These are phyloP conservation scores for Pleurotus ostreatus DNA, from an alignment of 768 basidiomycete species.

Conservation along the genomic window DNA sequence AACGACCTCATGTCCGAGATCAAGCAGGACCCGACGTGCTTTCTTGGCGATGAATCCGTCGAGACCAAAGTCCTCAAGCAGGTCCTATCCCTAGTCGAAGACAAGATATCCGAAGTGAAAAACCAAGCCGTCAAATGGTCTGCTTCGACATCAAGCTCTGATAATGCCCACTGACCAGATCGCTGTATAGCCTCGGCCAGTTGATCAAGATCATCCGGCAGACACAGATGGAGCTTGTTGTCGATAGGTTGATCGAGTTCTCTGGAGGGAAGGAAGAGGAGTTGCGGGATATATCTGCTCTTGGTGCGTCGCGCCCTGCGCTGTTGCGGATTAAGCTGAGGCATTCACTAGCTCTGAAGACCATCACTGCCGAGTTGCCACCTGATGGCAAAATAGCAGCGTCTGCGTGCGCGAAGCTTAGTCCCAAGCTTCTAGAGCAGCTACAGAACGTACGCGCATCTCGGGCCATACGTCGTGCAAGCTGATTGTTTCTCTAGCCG, in stretches of 20 bases:
- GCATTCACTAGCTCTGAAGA: constrained; percentile 72
- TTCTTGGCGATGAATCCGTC: constrained; percentile 78
- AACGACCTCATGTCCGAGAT: constrained; percentile 92
- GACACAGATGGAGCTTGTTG: constrained; percentile 76
- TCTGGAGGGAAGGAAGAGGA: constrained; percentile 89
- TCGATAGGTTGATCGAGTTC: constrained; percentile 86
- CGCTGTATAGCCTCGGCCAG: constrained; percentile 65
- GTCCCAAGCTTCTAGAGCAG: constrained; percentile 78
- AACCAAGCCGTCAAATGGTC: constrained; percentile 96
- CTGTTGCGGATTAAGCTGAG: not conserved
- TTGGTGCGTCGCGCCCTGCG: constrained; percentile 52
- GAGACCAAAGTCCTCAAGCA: constrained; percentile 84
- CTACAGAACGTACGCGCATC: constrained; percentile 58
- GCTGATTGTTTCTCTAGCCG: constrained; percentile 32
- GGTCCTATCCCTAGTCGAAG: constrained; percentile 84
- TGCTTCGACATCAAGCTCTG: constrained; percentile 16
- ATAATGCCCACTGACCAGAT: constrained; percentile 7
- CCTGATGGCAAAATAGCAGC: constrained; percentile 75
- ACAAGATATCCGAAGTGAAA: constrained; percentile 97
- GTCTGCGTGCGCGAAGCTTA: constrained; percentile 79
- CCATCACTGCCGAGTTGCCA: constrained; percentile 88
- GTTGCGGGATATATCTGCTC: constrained; percentile 87
- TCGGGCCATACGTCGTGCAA: not conserved
- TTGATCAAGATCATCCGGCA: constrained; percentile 88
- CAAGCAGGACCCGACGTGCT: constrained; percentile 68